Percentiles rank a stretch among this genome's conserved stretches.
These are phyloP conservation scores for Kokia cookei DNA, from an alignment of 441 rosid genomes.

Conservation along the genomic window DNA sequence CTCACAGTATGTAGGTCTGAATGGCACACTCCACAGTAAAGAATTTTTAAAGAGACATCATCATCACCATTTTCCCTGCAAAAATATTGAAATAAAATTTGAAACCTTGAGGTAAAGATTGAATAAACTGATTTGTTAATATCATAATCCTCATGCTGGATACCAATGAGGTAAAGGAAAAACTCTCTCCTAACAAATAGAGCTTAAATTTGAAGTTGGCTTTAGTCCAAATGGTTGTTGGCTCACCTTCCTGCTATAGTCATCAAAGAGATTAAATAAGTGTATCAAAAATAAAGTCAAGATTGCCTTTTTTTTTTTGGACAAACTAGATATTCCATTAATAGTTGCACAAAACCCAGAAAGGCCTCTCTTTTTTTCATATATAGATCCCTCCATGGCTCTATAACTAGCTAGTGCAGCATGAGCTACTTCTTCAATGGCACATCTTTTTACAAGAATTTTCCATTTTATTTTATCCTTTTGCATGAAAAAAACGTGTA, in stretches of 20 bases:
- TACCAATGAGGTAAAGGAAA: not conserved
- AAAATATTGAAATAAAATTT: not conserved
- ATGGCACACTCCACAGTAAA: constrained; percentile 81
- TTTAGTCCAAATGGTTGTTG: not conserved
- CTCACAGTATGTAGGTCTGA: constrained; percentile 58
- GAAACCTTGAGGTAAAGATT: not conserved
- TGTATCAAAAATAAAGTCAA: too few relatives aligned
- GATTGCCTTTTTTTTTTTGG: not conserved
- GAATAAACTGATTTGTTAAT: not conserved
- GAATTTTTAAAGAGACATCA: constrained; percentile 71
- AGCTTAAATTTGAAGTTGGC: not conserved
- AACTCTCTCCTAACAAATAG: not conserved
- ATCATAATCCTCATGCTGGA: not conserved
- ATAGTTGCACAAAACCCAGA: not conserved
- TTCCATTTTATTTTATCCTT: not conserved
- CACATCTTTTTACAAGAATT: not conserved
- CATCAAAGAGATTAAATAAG: not conserved
- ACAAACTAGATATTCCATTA: not conserved
- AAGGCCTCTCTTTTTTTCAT: not conserved
- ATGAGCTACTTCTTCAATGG: not conserved
- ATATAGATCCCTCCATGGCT: not conserved
- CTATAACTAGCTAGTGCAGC: not conserved
- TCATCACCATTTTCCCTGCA: constrained; percentile 74
- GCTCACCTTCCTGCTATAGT: not conserved
- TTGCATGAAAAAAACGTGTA: not conserved